Base-by-base conservation (phyloP, 2,329 filamentous ascomycete species). In the Teratosphaeria zuluensis region DNA sequence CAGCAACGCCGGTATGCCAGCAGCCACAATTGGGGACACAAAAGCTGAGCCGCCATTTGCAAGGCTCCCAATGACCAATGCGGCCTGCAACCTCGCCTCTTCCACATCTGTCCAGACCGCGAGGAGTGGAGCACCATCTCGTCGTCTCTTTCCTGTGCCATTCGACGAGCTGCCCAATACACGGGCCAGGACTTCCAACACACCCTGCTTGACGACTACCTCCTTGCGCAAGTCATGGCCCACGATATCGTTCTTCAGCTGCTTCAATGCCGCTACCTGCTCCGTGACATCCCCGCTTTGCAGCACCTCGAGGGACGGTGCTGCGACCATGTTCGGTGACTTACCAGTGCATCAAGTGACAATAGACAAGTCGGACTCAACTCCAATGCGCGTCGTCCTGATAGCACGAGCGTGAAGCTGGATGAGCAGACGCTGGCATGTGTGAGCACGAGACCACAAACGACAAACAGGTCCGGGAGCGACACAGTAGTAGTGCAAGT, bases 171-270 rank as follows among this genome's bases (percentile, higher is more conserved):
- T 70, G 58, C 73, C 72, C 46, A 87, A 73, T 56, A 83, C 72
- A 38, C 78, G 76, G 31, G 83, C 78, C 54, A 89, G 76, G 35
- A 82, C 80, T 56, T 83, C 80, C 53, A 94, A 74, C 31, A 89
- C 78, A 19, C 92, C 92, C 57, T 83, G 76, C 59, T 78, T 79
- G 48, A 96, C 80, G 78, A 87, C 92, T 58, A 84, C 75, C 74
- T 92, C 87, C 75, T 99, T 99, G 72, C 87, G 86, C 72, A 92
- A 86, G 35, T 88, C 81, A 73, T 97, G 90, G 28, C 94, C 94
- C 61, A 96, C 85, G 54, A 95, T 82, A 63, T 94, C 88, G 73
- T 96, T 94, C 77, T 96, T 97, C 32, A 99, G 77, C 51, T 80
- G 78, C 64, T 86, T 84, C 52, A 96, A 79, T 55, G 85, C 82